phyloP scores from a whole-genome alignment of 1,284 basidiomycete species.

The Leccinum colubrinum region DNA sequence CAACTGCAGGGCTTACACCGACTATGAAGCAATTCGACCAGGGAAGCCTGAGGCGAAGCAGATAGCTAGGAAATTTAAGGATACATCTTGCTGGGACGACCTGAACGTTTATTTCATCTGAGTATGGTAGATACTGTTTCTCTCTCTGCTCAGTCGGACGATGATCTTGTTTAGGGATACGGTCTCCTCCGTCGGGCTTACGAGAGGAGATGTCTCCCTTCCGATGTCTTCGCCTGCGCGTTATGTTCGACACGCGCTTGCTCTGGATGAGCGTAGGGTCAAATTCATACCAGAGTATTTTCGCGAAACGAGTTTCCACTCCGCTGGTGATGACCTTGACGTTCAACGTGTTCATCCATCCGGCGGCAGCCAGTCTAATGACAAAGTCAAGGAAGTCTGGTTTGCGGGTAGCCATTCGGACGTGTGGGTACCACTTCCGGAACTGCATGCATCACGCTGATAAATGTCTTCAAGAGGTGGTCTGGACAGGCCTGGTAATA shows the following conservation, averaged over 20 bases:
- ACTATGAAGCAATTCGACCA: no score
- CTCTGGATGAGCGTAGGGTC: not conserved
- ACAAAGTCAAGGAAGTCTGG: constrained; percentile 23
- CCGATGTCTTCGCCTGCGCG: constrained; percentile 17
- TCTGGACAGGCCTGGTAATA: not conserved
- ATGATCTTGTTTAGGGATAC: constrained; percentile 35
- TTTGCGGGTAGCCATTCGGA: constrained; percentile 19
- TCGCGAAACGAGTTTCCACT: no score
- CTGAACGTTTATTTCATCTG: constrained; percentile 32
- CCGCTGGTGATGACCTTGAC: not conserved
- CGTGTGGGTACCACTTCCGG: constrained; percentile 8
- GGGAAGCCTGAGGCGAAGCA: no score
- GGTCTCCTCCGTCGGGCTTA: constrained; percentile 12
- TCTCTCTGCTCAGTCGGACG: no score
- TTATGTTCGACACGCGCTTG: not conserved
- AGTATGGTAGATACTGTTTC: constrained; percentile 25
- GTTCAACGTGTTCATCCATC: not conserved
- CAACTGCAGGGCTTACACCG: constrained; percentile 31
- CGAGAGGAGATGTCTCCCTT: constrained; percentile 18
- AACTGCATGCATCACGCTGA: no score
- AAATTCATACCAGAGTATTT: not conserved
- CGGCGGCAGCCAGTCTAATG: no score
- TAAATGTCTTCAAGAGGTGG: constrained; percentile 19
- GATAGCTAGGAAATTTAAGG: no score
- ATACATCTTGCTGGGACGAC: constrained; percentile 3